Evolutionary conservation across 2,329 filamentous ascomycete genomes (phyloP), one percentile per base, ranked within the genome.

Genomic region (Cladophialophora immunda): DNA sequence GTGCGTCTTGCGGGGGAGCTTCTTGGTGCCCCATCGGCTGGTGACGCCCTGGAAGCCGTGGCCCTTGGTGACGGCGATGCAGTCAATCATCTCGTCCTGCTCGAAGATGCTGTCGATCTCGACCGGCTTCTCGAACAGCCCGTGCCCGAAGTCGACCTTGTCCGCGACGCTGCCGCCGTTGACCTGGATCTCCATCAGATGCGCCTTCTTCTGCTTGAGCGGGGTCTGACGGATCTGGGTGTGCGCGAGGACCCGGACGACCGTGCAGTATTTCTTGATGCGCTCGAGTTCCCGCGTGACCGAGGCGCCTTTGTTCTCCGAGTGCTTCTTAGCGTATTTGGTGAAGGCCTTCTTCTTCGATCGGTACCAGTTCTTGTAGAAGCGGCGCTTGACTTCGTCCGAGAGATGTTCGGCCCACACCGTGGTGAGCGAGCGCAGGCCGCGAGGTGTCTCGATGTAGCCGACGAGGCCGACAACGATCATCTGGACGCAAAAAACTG

Each of bases 331-430:
- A 88, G 95, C 93, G 87, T 99, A 99, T 89, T 97, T 97, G 89
- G 95, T 99, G 89, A 99, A 99, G 72, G 95, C 95, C 94, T 99
- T 99, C 93, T 97, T 98, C 94, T 99, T 99, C 89, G 90, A 93
- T 92, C 97, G 97, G 92, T 99, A 99, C 95, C 95, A 99, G 92
- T 99, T 99, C 93, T 98, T 98, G 92, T 99, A 99, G 93, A 99
- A 99, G 82, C 95, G 92, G 80, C 95, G 92, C 91, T 97, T 97
- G 84, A 99, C 82, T 87, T 98, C 95, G 84, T 99, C 95, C 85
- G 92, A 92, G 84, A 99, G 85, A 84, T 99, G 95, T 90, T 98
- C 95, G 81, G 95, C 95, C 95, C 95, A 99, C 82, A 99, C 93
- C 81, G 95, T 98, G 83, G 94, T 97, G 84, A 99, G 93, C 75